Evolutionary conservation across 768 basidiomycete species (phyloP).

Genomic region (Suillus discolor): DNA sequence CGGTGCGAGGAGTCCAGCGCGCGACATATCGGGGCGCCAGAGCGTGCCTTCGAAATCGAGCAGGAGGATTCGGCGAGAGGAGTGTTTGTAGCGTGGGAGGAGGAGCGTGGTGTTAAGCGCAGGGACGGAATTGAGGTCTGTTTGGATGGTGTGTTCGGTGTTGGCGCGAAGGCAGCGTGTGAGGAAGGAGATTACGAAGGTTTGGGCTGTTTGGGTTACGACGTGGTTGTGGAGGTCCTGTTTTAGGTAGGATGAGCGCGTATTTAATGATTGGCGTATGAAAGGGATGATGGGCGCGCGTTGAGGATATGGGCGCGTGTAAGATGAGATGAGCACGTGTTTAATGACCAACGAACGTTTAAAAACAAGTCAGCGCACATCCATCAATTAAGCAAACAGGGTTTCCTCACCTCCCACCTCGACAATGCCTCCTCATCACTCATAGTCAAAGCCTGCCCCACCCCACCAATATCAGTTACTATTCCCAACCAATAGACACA

Average conservation of each 20-base stretch:
- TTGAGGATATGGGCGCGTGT: background rate
- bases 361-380: background rate
- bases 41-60: conserved; percentile 81
- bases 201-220: conserved; percentile 82
- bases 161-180: conserved; percentile 72
- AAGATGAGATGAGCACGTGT: background rate
- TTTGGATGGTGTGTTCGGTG: conserved; percentile 56
- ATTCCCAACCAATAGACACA: background rate
- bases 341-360: background rate
- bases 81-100: conserved; percentile 69
- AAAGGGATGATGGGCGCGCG: background rate
- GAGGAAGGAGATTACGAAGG: conserved; percentile 80
- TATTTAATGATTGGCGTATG: background rate
- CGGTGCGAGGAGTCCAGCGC: conserved; percentile 43
- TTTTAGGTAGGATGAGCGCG: background rate
- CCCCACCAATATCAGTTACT: background rate
- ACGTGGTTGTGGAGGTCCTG: conserved; percentile 84
- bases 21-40: conserved; percentile 64
- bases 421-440: conserved; percentile 66
- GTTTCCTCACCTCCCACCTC: conserved; percentile 68
- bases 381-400: conserved; percentile 6
- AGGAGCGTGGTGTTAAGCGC: conserved; percentile 49
- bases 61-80: conserved; percentile 63
- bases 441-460: conserved; percentile 71
- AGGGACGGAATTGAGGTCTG: conserved; percentile 37